Evolutionary conservation across 305 asterid genomes (phyloP).

Genomic region (Solanum hybrid): DNA sequence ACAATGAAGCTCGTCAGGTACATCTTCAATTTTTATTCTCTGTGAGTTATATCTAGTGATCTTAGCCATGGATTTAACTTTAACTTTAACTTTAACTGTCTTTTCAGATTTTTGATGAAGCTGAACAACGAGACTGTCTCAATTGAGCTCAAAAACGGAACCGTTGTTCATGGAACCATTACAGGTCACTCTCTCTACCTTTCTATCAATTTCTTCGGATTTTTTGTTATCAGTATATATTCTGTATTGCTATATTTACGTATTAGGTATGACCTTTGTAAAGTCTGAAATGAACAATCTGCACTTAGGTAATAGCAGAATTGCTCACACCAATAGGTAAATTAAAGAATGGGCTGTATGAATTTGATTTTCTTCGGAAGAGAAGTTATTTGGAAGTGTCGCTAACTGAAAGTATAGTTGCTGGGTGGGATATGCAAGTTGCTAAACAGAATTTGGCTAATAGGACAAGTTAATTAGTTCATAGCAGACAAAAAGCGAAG

Average conservation of each 20-base stretch:
- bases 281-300: neutral
- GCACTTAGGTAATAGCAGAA: neutral
- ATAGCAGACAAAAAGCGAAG: no score
- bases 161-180: slow-evolving; percentile 74
- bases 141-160: slow-evolving; percentile 84
- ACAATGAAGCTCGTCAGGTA: slow-evolving; percentile 87
- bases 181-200: slow-evolving; percentile 31
- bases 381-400: neutral
- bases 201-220: neutral
- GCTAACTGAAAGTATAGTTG: neutral
- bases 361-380: neutral
- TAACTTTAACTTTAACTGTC: neutral
- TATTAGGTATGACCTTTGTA: neutral
- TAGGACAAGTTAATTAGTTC: neutral
- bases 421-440: neutral
- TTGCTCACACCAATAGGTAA: neutral
- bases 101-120: slow-evolving; percentile 74
- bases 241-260: neutral
- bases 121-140: slow-evolving; percentile 90
- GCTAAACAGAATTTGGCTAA: neutral
- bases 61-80: neutral
- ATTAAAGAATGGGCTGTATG: neutral
- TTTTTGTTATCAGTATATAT: neutral
- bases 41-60: neutral
- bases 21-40: neutral